phyloP scores from a whole-genome alignment of 176 grass and related monocot genomes.

The Eleusine indica region DNA sequence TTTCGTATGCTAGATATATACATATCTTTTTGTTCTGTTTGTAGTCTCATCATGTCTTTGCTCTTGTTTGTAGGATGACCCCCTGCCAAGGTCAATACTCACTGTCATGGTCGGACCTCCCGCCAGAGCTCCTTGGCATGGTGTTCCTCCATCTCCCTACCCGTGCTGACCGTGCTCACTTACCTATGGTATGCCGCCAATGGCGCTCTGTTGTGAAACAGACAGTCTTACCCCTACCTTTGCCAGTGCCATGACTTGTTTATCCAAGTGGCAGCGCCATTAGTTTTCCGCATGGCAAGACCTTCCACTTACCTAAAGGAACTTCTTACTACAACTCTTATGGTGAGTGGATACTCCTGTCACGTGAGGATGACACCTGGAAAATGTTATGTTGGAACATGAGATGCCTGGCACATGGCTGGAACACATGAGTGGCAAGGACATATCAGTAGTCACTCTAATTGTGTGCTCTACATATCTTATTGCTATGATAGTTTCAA shows the following conservation, averaged over 20 bases:
- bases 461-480: neutral
- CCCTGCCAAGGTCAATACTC: neutral
- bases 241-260: neutral
- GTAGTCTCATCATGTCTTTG: neutral
- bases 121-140: neutral
- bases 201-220: neutral
- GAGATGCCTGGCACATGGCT: too few species aligned
- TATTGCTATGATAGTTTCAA: neutral
- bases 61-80: neutral
- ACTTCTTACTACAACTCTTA: neutral
- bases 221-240: too few species aligned
- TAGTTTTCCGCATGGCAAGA: neutral
- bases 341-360: neutral
- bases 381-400: too few species aligned
- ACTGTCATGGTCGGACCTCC: neutral
- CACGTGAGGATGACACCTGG: too few species aligned
- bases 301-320: neutral
- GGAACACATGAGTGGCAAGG: too few species aligned
- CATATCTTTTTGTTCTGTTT: neutral
- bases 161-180: neutral
- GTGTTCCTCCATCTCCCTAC: neutral
- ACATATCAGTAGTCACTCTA: neutral
- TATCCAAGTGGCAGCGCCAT: neutral
- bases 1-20: too few species aligned
- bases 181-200: neutral